phyloP scores from a whole-genome alignment of 345 rosid species.

The Acer campestre region DNA sequence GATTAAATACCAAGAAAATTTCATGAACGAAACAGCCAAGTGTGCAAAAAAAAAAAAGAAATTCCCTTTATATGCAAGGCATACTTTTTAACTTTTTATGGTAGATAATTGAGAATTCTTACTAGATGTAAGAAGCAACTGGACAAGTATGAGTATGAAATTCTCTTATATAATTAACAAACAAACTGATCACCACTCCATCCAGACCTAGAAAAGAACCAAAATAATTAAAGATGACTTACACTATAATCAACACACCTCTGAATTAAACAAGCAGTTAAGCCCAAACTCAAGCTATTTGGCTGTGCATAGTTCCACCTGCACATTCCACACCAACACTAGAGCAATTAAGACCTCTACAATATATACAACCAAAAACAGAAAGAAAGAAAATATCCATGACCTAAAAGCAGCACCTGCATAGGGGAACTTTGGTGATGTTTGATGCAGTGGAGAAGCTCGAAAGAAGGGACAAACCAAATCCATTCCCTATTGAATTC shows the following conservation, averaged over 20 bases:
- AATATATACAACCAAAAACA: background rate
- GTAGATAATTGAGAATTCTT: conserved; percentile 22
- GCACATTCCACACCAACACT: conserved; percentile 50
- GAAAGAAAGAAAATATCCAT: background rate
- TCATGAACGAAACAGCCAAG: conserved; percentile 19
- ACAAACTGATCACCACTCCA: conserved; percentile 53
- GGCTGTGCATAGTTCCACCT: conserved; percentile 64
- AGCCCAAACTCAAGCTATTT: conserved; percentile 48
- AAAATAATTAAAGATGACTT: conserved; percentile 42
- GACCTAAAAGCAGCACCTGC: conserved; percentile 41
- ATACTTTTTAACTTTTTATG: background rate
- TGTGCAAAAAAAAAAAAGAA: background rate
- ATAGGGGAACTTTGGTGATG: conserved; percentile 32
- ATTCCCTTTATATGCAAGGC: conserved; percentile 11
- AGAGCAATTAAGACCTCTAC: conserved; percentile 17
- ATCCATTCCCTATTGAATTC: conserved; percentile 47
- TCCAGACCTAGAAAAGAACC: conserved; percentile 42
- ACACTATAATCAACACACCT: conserved; percentile 63
- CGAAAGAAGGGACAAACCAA: conserved; percentile 41
- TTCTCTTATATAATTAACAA: conserved; percentile 42
- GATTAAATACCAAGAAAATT: background rate
- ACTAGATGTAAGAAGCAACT: conserved; percentile 24
- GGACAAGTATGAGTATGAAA: conserved; percentile 30
- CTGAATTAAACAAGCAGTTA: conserved; percentile 49
- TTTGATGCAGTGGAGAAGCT: conserved; percentile 36